Percentiles rank a stretch among this genome's conserved stretches.
Conservation (phyloP, 2,329 filamentous ascomycete genomes). For the Nectriaceae sp. region DNA sequence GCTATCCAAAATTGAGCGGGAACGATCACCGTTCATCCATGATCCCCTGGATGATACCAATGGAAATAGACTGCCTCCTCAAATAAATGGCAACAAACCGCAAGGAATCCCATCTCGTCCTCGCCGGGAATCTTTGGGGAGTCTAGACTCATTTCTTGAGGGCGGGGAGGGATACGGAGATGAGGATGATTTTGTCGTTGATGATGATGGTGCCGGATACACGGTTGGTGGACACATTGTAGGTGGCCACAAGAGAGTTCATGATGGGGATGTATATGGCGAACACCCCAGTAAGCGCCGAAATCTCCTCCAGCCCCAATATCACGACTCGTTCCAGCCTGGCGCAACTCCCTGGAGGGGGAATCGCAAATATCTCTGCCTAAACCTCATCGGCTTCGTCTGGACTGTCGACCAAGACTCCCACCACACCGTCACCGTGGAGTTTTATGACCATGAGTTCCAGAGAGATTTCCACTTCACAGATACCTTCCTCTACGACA, state of each 20-base stretch:
- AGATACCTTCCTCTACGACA: constrained; percentile 93
- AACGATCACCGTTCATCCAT: constrained; percentile 84
- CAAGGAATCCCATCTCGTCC: constrained; percentile 49
- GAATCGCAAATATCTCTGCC: constrained; percentile 87
- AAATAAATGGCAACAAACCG: constrained; percentile 56
- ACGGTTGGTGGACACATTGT: constrained; percentile 57
- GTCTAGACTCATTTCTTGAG: constrained; percentile 76
- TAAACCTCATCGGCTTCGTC: constrained; percentile 91
- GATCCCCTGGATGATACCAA: constrained; percentile 73
- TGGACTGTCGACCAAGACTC: constrained; percentile 97
- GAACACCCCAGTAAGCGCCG: constrained; percentile 51
- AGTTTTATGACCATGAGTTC: constrained; percentile 94
- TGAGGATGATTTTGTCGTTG: constrained; percentile 83
- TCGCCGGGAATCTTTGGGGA: constrained; percentile 68
- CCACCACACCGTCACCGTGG: constrained; percentile 90
- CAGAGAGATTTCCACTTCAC: constrained; percentile 97
- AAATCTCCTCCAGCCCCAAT: constrained; percentile 58
- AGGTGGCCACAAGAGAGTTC: constrained; percentile 52
- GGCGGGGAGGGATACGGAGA: constrained; percentile 56
- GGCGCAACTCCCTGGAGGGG: constrained; percentile 96
- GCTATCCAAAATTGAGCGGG: constrained; percentile 58
- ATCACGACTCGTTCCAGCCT: constrained; percentile 87
- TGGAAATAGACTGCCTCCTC: constrained; percentile 60
- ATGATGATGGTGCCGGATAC: constrained; percentile 95
- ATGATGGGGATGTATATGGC: constrained; percentile 51